phyloP scores from a whole-genome alignment of 352 stramenopile species.

The Hyphochytrium catenoides region DNA sequence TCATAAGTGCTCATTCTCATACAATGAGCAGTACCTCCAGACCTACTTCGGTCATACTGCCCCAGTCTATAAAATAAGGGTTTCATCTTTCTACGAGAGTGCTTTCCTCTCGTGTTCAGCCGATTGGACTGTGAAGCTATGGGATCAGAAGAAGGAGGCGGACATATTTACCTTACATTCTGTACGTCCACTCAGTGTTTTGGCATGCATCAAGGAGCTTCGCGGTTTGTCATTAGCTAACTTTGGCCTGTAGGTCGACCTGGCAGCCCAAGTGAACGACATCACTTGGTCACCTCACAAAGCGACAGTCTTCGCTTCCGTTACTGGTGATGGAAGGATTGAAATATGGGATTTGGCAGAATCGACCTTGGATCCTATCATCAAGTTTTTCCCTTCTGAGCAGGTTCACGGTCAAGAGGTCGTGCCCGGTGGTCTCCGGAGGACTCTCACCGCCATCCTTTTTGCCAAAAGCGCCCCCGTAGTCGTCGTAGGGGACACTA shows the following conservation, averaged over 20 bases:
- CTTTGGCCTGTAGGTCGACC: conserved; percentile 18
- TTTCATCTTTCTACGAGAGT: conserved; percentile 54
- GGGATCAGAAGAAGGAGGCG: conserved; percentile 25
- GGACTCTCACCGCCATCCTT: conserved; percentile 19
- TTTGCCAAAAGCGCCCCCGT: conserved; percentile 39
- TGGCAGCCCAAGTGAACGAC: conserved; percentile 45
- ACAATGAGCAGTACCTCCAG: conserved; percentile 80
- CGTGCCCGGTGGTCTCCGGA: neutral
- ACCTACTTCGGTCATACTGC: conserved; percentile 62
- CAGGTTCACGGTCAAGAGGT: neutral
- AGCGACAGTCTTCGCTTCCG: conserved; percentile 50
- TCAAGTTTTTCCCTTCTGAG: conserved; percentile 38
- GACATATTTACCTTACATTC: conserved; percentile 41
- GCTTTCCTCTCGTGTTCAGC: conserved; percentile 63
- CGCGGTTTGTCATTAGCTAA: too few relatives aligned
- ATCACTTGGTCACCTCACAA: conserved; percentile 59
- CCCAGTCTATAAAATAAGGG: conserved; percentile 62
- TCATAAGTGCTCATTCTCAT: conserved; percentile 72
- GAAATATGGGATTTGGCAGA: conserved; percentile 69
- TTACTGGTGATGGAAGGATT: conserved; percentile 64
- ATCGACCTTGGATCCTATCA: conserved; percentile 51
- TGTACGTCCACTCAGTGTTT: neutral
- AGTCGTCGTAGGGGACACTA: conserved; percentile 42
- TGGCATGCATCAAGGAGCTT: conserved; percentile 2
- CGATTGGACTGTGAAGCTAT: conserved; percentile 69